These are phyloP conservation scores for Yamadazyma jaroonii DNA, from an alignment of 1,139 yeast species.

Conservation along the genomic window DNA sequence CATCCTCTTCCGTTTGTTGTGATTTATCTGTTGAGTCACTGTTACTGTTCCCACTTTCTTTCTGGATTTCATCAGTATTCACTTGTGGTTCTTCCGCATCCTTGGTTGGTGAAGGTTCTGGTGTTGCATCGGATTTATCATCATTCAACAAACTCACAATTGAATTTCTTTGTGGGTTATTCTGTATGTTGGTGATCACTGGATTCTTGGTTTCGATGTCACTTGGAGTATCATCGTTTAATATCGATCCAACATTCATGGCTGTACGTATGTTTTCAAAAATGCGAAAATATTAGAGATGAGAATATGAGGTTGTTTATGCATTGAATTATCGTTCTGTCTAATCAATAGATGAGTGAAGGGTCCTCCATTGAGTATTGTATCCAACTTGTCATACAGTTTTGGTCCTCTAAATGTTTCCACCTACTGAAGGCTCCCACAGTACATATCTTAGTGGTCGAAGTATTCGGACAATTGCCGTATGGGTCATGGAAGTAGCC, in stretches of 20 bases:
- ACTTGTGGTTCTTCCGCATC: neutral
- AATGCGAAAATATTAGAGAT: slow-evolving; percentile 1
- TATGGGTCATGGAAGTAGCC: slow-evolving; percentile 80
- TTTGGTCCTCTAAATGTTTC: slow-evolving; percentile 53
- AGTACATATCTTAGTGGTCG: slow-evolving; percentile 24
- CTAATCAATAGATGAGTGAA: slow-evolving; percentile 4
- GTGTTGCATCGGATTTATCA: slow-evolving; percentile 9
- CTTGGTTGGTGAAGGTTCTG: slow-evolving; percentile 2
- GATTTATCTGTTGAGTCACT: neutral
- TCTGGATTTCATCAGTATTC: neutral
- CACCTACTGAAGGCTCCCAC: slow-evolving; percentile 33
- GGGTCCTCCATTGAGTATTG: slow-evolving; percentile 49
- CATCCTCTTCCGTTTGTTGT: slow-evolving; percentile 16
- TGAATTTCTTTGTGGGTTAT: slow-evolving; percentile 31
- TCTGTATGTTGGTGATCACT: slow-evolving; percentile 3
- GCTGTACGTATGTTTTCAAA: neutral
- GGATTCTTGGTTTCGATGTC: slow-evolving; percentile 17
- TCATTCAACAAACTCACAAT: slow-evolving; percentile 49
- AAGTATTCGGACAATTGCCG: slow-evolving; percentile 61
- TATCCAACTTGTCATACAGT: slow-evolving; percentile 75
- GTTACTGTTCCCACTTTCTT: slow-evolving; percentile 6
- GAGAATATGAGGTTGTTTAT: neutral
- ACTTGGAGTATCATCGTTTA: slow-evolving; percentile 42
- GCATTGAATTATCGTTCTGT: neutral
- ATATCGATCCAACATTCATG: slow-evolving; percentile 49